Evolutionary conservation across 805 yeast genomes (phyloP).

Genomic region (Monosporozyma solicola): DNA sequence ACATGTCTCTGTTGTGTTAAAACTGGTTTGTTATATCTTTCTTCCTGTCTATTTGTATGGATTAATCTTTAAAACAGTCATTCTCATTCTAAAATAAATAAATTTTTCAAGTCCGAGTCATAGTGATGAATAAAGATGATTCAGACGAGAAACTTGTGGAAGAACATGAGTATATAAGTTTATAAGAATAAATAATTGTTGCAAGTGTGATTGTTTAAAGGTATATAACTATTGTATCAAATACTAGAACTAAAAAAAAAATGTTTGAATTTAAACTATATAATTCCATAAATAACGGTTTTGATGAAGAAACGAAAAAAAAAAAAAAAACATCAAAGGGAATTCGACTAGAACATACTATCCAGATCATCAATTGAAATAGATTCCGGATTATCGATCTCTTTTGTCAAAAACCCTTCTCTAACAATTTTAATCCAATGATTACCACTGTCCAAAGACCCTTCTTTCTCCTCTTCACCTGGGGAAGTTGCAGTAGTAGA

Average conservation of each 20-base stretch:
- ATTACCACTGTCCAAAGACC: background rate
- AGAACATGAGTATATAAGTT: background rate
- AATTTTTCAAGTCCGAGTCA: background rate
- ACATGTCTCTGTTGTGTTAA: background rate
- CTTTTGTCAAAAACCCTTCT: conserved; percentile 69
- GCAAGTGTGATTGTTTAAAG: background rate
- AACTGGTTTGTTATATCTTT: background rate
- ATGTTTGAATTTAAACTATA: background rate
- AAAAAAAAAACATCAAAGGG: background rate
- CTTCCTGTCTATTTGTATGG: background rate
- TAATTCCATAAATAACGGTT: background rate
- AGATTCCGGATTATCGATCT: conserved; percentile 72
- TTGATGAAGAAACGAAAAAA: background rate
- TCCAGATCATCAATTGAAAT: conserved; percentile 63
- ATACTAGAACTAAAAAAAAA: background rate
- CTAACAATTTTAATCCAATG: conserved; percentile 64
- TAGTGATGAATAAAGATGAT: background rate
- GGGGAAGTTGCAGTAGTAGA: conserved; percentile 35
- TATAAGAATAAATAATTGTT: too few relatives aligned
- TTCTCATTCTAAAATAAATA: background rate
- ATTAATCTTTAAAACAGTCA: background rate
- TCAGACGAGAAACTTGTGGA: background rate
- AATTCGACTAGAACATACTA: conserved; percentile 33
- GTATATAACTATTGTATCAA: background rate
- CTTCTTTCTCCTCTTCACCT: background rate